Percentiles rank a stretch among this genome's conserved stretches.
Conservation (phyloP, 805 yeast species). For the Metschnikowia sp. region DNA sequence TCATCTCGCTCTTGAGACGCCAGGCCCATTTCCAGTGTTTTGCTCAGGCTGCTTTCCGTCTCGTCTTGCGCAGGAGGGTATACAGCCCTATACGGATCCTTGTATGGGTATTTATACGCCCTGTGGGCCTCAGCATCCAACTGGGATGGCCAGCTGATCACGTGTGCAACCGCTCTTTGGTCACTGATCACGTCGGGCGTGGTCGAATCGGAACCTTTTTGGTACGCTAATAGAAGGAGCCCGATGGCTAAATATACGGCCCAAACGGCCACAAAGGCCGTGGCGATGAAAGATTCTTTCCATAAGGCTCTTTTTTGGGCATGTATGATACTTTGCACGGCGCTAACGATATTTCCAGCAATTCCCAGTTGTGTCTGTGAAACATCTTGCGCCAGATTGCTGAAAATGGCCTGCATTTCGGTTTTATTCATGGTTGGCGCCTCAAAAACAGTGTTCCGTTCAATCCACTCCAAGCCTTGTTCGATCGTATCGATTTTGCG, state of each 20-base stretch:
- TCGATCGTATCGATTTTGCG: conserved; percentile 65
- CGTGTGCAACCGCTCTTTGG: neutral
- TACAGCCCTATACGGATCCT: conserved; percentile 8
- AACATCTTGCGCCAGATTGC: conserved; percentile 41
- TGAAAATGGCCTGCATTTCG: conserved; percentile 43
- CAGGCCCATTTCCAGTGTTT: neutral
- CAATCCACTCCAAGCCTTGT: conserved; percentile 75
- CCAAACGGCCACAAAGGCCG: conserved; percentile 48
- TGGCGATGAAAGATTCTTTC: conserved; percentile 47
- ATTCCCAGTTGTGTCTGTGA: conserved; percentile 47
- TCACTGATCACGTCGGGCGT: neutral
- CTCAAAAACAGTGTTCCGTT: conserved; percentile 44
- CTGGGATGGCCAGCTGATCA: conserved; percentile 13
- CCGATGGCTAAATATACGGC: conserved; percentile 42
- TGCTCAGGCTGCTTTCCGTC: neutral
- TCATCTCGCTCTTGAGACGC: no score
- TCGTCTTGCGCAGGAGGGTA: neutral
- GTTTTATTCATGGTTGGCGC: conserved; percentile 15
- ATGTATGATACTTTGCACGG: conserved; percentile 24
- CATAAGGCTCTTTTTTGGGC: conserved; percentile 34
- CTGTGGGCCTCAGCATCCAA: conserved; percentile 6
- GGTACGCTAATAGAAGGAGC: conserved; percentile 11
- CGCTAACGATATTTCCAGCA: conserved; percentile 30
- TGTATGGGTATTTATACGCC: conserved; percentile 9
- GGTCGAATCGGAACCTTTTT: neutral